Evolutionary conservation across 257 asterid species (phyloP), one percentile per base, ranked within the genome.

Genomic region (Craterostigma plantagineum): DNA sequence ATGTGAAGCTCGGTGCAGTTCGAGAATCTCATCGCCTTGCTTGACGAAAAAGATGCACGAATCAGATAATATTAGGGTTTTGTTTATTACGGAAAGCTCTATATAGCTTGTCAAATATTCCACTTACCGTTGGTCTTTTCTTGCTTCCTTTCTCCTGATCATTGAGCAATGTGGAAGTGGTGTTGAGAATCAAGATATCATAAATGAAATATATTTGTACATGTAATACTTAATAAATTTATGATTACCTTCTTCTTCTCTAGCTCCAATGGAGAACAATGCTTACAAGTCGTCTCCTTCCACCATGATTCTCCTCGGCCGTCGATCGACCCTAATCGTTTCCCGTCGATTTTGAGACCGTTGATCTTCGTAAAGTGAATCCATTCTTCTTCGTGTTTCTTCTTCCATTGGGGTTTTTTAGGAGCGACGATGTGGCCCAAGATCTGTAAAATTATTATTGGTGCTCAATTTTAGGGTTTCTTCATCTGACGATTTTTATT

Each of bases 241-340:
- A 36, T 12, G 40, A 10, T 36, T 9, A 9, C 40, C 40, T 12
- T 9, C 14, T 36, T 36, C 14, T 6, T 23, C 30, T 23, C 30
- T 23, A 23, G 30, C 4, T 2, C 6, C 6, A 23, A 23, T 23
- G 30, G 30, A 23, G 30, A 23, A 23, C 30, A 23, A 23, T 1
- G 43, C 2, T 39, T 10, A 39, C 12, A 43, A 51, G 69, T 47
- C 35, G 62, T 67, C 0, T 27, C 3, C 0, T 42, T 23, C 75
- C 77, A 68, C 80, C 72, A 67, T 8, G 74, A 18, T 1, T 41
- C 47, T 18, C 80, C 85, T 14, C 33, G 56, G 5, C 80, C 85
- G 39, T 75, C 58, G 38, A 75, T 52, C 11, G 48, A 14, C 38
- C 81, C 77, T 46, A 36, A 46, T 30, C 71, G 63, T 6, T 53